Base-by-base conservation (phyloP, 805 yeast genomes). In the Candida namnaoensis region DNA sequence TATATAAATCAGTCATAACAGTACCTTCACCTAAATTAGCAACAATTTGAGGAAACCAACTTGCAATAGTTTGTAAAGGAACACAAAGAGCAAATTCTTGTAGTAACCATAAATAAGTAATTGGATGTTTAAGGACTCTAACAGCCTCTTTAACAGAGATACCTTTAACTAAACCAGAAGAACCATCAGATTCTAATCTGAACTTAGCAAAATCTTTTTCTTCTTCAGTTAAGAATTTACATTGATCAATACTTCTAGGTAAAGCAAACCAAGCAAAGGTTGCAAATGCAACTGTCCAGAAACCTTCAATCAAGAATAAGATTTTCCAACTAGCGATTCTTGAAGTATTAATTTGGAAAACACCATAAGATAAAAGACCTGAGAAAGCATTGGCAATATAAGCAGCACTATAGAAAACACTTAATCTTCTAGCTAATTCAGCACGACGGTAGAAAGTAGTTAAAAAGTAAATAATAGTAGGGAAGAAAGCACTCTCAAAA, bases 1-100 rank as follows among this genome's bases (percentile, higher is more conserved):
- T 62, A 48, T 56, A 64, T 38, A 66, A 53, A 45, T 66, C 65
- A 13, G 71, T 66, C 52, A 60, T 58, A 14, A 66, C 69, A 1
- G 67, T 57, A 3, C 69, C 65, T 39, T 64, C 63, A 14, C 70
- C 71, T 35, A 66, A 51, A 12, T 56, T 54, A 26, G 52, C 54
- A 40, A 66, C 57, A 44, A 66, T 66, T 47, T 70, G 76, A 4
- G 77, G 76, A 46, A 71, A 68, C 74, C 74, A 69, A 51, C 67
- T 69, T 42, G 66, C 65, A 44, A 68, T 62, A n/a, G 73, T 68
- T 44, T 68, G 69, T 32, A 71, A 53, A 3, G 76, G 76, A 24
- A 71, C 76, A 41, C 75, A 76, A 37, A 71, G 62, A 35, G 65
- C 57, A 37, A 71, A 53, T 57, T 71, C 75, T 33, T 60, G 58